Base-by-base conservation (phyloP, 495 filamentous ascomycete genomes). In the Xylaria castorea region DNA sequence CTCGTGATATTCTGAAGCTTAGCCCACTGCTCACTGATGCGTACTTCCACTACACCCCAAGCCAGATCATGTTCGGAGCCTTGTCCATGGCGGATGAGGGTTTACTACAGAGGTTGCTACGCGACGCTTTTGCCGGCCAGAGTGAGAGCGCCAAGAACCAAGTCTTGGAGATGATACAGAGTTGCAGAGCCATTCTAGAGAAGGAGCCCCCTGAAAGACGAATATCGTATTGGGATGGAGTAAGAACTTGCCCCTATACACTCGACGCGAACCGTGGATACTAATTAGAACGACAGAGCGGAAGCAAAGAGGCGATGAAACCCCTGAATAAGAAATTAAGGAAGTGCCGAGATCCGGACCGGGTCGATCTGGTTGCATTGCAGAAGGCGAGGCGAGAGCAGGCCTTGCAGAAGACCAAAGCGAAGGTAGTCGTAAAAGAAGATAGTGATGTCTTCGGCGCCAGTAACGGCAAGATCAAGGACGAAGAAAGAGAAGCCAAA, bases 11-110 rank as follows among this genome's bases (percentile, higher is more conserved):
- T 50, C 87, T 98, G 44, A 94, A 94, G 72, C 90, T 88, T 55
- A 91, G 92, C 62, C 93, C 94, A 1, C 83, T 96, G 53, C 87
- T 97, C 74, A 95, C 95, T 34, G 96, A 99, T 77, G 94, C 88
- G 27, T 98, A 98, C 83, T 97, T 98, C 84, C 91, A 97, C 77
- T 98, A 93, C 82, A 97, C 97, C 3, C 97, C 96, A 0, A 91
- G 92, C 18, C 96, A 99, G 80, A 96, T 98, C 79, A 94, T 93
- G 91, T 86, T 97, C 25, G 90, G 93, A 0, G 90, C 94, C 0
- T 83, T 98, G 36, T 83, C 90, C 18, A 83, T 95, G 67, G 92
- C 90, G 0, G 96, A 99, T 77, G 83, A 85, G 48, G 91, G 89
- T 6, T 83, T 98, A 18, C 88, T 90, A 1, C 83, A 89, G 74